Conservation (phyloP, 805 yeast genomes). For the Metschnikowia gruessii region DNA sequence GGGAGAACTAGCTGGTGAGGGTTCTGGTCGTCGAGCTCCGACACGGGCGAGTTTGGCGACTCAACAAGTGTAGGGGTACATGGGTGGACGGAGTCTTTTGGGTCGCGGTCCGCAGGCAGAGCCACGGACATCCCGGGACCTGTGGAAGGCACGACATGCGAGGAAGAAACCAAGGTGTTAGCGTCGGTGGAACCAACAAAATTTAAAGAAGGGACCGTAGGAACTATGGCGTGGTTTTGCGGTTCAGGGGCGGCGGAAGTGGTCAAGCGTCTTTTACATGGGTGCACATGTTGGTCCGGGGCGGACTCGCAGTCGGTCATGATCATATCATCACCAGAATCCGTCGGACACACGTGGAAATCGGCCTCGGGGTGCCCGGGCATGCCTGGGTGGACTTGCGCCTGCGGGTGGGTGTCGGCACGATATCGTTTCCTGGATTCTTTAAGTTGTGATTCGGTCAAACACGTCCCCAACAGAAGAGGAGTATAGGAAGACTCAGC, state of each 20-base stretch:
- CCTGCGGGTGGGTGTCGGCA: constrained; percentile 18
- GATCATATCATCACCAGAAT: constrained; percentile 34
- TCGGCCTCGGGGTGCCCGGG: constrained; percentile 19
- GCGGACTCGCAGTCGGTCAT: constrained; percentile 32
- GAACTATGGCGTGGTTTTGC: no score
- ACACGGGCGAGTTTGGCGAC: constrained; percentile 30
- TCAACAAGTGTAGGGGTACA: constrained; percentile 9
- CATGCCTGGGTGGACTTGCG: not conserved
- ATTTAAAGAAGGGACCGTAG: no score
- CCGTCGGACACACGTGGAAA: constrained; percentile 17
- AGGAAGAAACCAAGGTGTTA: not conserved
- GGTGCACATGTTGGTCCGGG: constrained; percentile 26
- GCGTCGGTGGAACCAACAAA: no score
- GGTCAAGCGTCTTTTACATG: constrained; percentile 38
- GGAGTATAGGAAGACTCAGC: constrained; percentile 27
- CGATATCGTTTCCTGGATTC: constrained; percentile 23
- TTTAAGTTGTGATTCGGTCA: constrained; percentile 14
- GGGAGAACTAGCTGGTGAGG: constrained; percentile 58
- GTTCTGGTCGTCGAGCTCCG: constrained; percentile 34
- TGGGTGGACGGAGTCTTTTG: constrained; percentile 6
- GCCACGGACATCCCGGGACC: not conserved
- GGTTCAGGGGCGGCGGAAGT: not conserved
- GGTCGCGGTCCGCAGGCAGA: not conserved
- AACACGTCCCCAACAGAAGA: constrained; percentile 15
- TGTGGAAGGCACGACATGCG: not conserved